Percentiles rank a stretch among this genome's conserved stretches.
Evolutionary conservation across 495 filamentous ascomycete species (phyloP).

Genomic region (Opeltia flavorubescens): DNA sequence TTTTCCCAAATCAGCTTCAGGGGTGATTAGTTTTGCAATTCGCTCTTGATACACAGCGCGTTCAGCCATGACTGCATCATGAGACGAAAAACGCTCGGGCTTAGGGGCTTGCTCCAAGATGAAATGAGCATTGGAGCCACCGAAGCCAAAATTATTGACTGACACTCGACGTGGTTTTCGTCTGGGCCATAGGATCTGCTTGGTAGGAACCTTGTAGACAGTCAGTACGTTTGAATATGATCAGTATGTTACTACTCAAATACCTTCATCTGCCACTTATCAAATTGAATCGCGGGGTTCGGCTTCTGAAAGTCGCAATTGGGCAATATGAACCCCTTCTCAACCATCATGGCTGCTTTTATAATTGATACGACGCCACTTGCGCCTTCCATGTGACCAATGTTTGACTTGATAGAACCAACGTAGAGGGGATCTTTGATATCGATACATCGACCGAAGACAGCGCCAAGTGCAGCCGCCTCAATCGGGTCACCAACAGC

Average conservation of each 20-base stretch:
- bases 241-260: neutral
- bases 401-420: slow-evolving; percentile 35
- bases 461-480: slow-evolving; percentile 2
- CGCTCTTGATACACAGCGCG: too few species aligned
- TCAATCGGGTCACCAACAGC: slow-evolving; percentile 9
- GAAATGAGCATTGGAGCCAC: slow-evolving; percentile 42
- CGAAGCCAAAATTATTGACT: slow-evolving; percentile 48
- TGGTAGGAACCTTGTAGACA: neutral
- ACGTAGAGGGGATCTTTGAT: slow-evolving; percentile 15
- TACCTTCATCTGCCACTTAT: slow-evolving; percentile 18
- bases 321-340: slow-evolving; percentile 32
- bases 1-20: too few species aligned
- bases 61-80: too few species aligned
- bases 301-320: slow-evolving; percentile 35
- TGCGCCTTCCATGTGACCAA: slow-evolving; percentile 39
- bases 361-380: slow-evolving; percentile 41
- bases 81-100: too few species aligned
- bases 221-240: neutral
- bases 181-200: neutral
- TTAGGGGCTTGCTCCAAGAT: too few species aligned
- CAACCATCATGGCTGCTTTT: slow-evolving; percentile 40
- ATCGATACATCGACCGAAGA: neutral
- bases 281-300: slow-evolving; percentile 31
- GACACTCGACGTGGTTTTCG: slow-evolving; percentile 26
- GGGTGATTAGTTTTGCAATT: too few species aligned